phyloP scores from a whole-genome alignment of 352 stramenopile genomes.

The Globisporangium canariense region DNA sequence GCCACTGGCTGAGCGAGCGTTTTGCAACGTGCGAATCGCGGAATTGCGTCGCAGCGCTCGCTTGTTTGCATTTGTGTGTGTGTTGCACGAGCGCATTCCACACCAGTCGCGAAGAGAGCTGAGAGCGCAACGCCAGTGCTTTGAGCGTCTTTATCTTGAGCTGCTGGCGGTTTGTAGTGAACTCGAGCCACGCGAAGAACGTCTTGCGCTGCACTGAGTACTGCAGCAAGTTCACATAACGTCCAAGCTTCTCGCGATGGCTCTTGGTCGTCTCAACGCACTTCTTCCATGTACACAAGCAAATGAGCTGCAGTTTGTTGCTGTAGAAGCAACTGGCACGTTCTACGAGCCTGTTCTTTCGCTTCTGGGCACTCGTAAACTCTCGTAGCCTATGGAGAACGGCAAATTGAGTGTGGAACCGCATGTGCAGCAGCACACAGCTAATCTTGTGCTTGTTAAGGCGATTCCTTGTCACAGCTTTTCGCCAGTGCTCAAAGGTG shows the following conservation, averaged over 20 bases:
- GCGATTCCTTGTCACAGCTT: conserved; percentile 8
- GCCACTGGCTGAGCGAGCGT: conserved; percentile 30
- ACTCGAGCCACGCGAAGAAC: conserved; percentile 34
- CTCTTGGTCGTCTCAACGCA: neutral
- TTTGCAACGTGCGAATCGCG: conserved; percentile 3
- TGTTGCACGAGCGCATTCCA: conserved; percentile 33
- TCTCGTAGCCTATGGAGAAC: conserved; percentile 19
- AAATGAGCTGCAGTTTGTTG: neutral
- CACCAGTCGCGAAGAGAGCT: conserved; percentile 26
- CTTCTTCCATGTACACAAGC: conserved; percentile 27
- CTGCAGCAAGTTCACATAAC: conserved; percentile 38
- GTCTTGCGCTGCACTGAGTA: conserved; percentile 32
- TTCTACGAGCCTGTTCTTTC: conserved; percentile 2
- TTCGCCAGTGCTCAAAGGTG: conserved; percentile 22
- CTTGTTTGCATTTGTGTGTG: conserved; percentile 15
- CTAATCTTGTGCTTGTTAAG: conserved; percentile 22
- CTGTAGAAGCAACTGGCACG: conserved; percentile 4
- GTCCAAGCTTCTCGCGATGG: conserved; percentile 23
- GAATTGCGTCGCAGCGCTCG: conserved; percentile 18
- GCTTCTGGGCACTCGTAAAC: conserved; percentile 11
- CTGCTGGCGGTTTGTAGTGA: conserved; percentile 17
- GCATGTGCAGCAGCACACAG: conserved; percentile 26
- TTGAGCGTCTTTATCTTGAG: conserved; percentile 23
- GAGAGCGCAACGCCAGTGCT: conserved; percentile 25
- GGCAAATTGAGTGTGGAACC: conserved; percentile 19